Conservation (phyloP, 495 filamentous ascomycete genomes). For the Oleoguttula mirabilis region DNA sequence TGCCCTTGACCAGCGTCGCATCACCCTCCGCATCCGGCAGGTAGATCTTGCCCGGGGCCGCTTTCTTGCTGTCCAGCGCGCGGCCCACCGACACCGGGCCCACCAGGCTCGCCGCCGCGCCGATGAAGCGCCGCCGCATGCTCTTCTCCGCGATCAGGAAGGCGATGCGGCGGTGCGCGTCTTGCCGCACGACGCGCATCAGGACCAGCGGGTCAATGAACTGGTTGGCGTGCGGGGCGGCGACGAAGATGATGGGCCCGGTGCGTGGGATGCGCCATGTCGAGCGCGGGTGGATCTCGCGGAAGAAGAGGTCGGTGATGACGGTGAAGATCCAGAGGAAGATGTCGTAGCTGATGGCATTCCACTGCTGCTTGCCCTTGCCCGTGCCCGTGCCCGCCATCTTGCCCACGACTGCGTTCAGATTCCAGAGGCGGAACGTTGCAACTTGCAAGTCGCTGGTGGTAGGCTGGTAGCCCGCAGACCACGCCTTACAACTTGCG, state of each 20-base stretch:
- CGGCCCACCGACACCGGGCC: conserved; percentile 82
- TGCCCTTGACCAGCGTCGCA: conserved; percentile 70
- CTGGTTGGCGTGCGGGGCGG: conserved; percentile 98
- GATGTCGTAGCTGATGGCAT: conserved; percentile 48
- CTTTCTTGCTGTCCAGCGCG: conserved; percentile 76
- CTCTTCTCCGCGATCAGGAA: conserved; percentile 93
- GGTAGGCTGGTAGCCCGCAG: too few relatives aligned
- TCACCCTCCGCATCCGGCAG: conserved; percentile 79
- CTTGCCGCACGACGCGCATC: conserved; percentile 73
- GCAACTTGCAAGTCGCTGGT: too few relatives aligned
- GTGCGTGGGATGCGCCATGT: conserved; percentile 82
- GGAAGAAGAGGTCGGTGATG: conserved; percentile 88
- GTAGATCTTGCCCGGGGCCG: conserved; percentile 70
- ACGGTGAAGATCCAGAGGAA: conserved; percentile 75
- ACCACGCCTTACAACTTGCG: too few relatives aligned
- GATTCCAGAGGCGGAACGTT: too few relatives aligned
- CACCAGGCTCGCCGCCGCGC: conserved; percentile 61
- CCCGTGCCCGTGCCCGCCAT: conserved; percentile 5
- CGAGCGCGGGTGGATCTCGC: conserved; percentile 88
- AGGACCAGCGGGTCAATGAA: conserved; percentile 94
- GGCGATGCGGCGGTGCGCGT: conserved; percentile 76
- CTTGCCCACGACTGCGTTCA: too few relatives aligned
- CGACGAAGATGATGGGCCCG: conserved; percentile 89
- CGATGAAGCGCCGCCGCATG: conserved; percentile 77
- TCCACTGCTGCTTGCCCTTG: background rate